A percentile compares a stretch with the other conserved stretches of the same genome.
Conservation (phyloP, 345 rosid species). For the Dovyalis caffra region DNA sequence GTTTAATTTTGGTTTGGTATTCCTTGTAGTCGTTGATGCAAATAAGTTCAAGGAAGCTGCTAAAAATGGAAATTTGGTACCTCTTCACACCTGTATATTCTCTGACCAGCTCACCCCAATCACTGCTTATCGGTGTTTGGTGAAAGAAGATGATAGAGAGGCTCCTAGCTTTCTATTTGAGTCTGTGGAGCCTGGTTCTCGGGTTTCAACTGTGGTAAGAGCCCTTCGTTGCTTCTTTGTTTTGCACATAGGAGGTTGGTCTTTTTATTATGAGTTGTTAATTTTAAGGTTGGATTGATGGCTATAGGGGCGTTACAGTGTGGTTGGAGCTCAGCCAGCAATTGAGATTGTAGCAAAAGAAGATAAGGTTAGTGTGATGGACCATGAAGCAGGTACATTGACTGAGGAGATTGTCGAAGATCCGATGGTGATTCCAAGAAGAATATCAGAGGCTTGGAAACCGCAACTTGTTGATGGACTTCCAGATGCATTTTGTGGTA, state of each 20-base stretch:
- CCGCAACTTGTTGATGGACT: slow-evolving; percentile 68
- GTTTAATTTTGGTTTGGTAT: neutral
- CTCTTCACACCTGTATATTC: slow-evolving; percentile 67
- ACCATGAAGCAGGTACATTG: slow-evolving; percentile 51
- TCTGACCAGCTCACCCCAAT: slow-evolving; percentile 89
- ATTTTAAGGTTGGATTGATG: slow-evolving; percentile 21
- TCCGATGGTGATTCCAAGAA: slow-evolving; percentile 69
- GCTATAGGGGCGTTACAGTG: slow-evolving; percentile 70
- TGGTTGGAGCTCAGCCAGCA: slow-evolving; percentile 79
- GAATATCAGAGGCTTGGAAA: slow-evolving; percentile 71
- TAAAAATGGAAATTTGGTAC: slow-evolving; percentile 59
- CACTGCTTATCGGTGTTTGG: slow-evolving; percentile 83
- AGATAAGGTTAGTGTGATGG: slow-evolving; percentile 66
- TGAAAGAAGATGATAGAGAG: slow-evolving; percentile 77
- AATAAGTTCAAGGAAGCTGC: slow-evolving; percentile 57
- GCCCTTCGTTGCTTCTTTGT: neutral
- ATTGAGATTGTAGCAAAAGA: slow-evolving; percentile 79
- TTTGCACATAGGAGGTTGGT: neutral
- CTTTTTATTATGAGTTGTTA: neutral
- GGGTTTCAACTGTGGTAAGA: slow-evolving; percentile 60
- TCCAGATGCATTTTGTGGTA: slow-evolving; percentile 88
- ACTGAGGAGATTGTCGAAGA: slow-evolving; percentile 69
- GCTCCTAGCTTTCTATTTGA: slow-evolving; percentile 90
- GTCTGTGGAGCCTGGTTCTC: slow-evolving; percentile 69
- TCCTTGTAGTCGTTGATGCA: slow-evolving; percentile 43